Evolutionary conservation across 768 basidiomycete species (phyloP).

Genomic region (Rhizopogon vinicolor): DNA sequence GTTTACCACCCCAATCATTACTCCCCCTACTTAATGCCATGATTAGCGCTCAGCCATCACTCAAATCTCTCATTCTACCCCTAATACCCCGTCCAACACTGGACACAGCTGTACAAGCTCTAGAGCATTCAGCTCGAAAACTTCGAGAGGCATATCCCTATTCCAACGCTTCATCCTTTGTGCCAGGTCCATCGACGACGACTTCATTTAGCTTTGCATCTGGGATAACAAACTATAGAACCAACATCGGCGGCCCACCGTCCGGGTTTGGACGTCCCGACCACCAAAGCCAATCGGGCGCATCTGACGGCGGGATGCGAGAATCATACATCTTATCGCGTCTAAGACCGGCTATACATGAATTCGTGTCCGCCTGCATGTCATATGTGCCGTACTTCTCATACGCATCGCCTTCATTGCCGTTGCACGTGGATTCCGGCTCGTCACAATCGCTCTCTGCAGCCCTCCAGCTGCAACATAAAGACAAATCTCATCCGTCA

Average conservation of each 20-base stretch:
- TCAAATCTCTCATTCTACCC: conserved; percentile 68
- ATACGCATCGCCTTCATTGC: conserved; percentile 25
- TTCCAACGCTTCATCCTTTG: conserved; percentile 44
- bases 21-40: conserved; percentile 70
- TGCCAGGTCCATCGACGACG: conserved; percentile 17
- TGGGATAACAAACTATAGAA: conserved; percentile 12
- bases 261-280: conserved; percentile 27
- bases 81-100: conserved; percentile 84
- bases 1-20: conserved; percentile 71
- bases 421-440: conserved; percentile 11
- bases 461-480: conserved; percentile 46
- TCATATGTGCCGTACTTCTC: conserved; percentile 88
- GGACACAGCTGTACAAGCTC: conserved; percentile 64
- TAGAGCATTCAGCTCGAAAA: conserved; percentile 65
- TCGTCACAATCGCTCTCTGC: conserved; percentile 37
- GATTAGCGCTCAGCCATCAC: conserved; percentile 58
- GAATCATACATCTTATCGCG: conserved; percentile 76
- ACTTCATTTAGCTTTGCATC: conserved; percentile 31
- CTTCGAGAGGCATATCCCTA: conserved; percentile 83
- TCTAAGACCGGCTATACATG: conserved; percentile 67
- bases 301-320: conserved; percentile 58
- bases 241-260: conserved; percentile 18
- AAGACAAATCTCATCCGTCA: conserved; percentile 63
- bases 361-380: conserved; percentile 72
- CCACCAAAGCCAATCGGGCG: conserved; percentile 17